These are phyloP conservation scores for Proliferodiscus dingleyae DNA, from an alignment of 2,329 filamentous ascomycete genomes.

Conservation along the genomic window DNA sequence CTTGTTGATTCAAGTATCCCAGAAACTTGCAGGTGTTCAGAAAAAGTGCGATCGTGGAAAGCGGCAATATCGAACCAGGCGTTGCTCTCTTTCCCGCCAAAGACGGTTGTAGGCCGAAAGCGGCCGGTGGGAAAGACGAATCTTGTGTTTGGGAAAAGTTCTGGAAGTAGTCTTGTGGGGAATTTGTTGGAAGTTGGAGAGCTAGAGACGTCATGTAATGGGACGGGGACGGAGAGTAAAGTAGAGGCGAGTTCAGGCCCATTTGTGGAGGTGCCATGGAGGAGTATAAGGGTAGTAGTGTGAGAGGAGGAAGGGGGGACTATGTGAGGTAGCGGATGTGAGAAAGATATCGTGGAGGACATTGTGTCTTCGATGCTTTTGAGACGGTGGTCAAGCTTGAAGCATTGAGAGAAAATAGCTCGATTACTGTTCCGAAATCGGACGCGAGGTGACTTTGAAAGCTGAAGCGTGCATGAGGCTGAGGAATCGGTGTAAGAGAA, in stretches of 20 bases:
- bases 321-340: constrained; percentile 14
- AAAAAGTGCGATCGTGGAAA: constrained; percentile 22
- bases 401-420: no score
- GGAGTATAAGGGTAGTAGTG: constrained; percentile 33
- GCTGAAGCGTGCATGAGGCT: background rate
- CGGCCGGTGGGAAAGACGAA: constrained; percentile 23
- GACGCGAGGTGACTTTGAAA: background rate
- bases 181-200: constrained; percentile 23
- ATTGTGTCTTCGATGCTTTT: background rate
- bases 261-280: constrained; percentile 38
- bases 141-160: constrained; percentile 16
- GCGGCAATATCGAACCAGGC: constrained; percentile 28
- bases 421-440: background rate
- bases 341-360: background rate
- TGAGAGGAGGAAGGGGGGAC: constrained; percentile 24
- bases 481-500: background rate
- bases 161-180: constrained; percentile 28
- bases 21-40: constrained; percentile 6
- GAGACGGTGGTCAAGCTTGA: background rate
- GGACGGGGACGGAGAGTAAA: constrained; percentile 27
- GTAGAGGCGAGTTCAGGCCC: constrained; percentile 33
- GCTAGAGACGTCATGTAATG: background rate
- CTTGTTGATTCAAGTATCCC: constrained; percentile 13
- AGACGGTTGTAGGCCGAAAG: constrained; percentile 15
- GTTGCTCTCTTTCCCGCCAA: constrained; percentile 16